phyloP scores from a whole-genome alignment of 148 eudicot species.

The Spergularia marina region DNA sequence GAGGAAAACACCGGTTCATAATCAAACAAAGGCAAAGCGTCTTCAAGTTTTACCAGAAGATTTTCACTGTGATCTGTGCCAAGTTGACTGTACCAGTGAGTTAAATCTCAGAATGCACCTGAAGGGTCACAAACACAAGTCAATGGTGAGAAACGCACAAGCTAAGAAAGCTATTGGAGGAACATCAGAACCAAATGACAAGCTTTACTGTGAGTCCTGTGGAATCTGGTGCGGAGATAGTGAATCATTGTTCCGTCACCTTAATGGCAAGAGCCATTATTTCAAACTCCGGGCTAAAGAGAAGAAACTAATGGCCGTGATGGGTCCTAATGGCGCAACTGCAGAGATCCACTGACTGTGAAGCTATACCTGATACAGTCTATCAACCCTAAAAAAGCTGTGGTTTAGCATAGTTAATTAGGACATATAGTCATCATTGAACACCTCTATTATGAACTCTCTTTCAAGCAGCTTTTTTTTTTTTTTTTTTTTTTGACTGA shows the following conservation, averaged over 20 bases:
- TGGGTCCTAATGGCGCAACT: conserved; percentile 6
- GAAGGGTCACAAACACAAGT: conserved; percentile 46
- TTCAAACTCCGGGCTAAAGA: conserved; percentile 8
- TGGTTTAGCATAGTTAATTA: background rate
- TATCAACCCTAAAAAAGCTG: no score
- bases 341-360: background rate
- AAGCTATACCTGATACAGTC: no score
- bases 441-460: no score
- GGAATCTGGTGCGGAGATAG: conserved; percentile 21
- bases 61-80: conserved; percentile 21
- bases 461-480: no score
- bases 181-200: conserved; percentile 1
- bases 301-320: conserved; percentile 1
- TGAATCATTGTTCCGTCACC: conserved; percentile 10
- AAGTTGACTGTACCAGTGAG: conserved; percentile 17
- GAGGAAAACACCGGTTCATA: background rate
- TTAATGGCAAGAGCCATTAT: conserved; percentile 27
- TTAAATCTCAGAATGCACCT: conserved; percentile 38
- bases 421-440: background rate
- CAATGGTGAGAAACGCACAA: conserved; percentile 22
- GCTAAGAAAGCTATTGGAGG: background rate
- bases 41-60: background rate
- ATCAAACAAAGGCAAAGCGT: conserved; percentile 16
- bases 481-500: no score
- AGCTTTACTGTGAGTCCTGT: conserved; percentile 18